These are phyloP conservation scores for Claviceps capensis DNA, from an alignment of 2,329 filamentous ascomycete genomes.

Conservation along the genomic window DNA sequence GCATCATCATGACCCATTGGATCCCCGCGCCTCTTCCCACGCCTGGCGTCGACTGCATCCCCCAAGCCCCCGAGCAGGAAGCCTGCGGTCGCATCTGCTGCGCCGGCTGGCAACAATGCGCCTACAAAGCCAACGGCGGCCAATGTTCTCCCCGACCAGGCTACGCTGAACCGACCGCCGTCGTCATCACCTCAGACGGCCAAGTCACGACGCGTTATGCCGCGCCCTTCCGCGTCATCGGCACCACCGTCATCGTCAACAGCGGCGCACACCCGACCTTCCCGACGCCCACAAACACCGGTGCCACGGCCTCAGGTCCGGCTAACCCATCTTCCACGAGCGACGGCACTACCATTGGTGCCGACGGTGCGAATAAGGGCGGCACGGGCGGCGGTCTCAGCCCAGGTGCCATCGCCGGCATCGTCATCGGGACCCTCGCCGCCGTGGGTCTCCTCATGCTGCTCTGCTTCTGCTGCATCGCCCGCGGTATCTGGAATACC, in stretches of 20 bases:
- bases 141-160: constrained; percentile 44
- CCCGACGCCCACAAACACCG: constrained; percentile 38
- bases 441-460: constrained; percentile 54
- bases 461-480: constrained; percentile 63
- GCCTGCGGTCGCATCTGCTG: constrained; percentile 61
- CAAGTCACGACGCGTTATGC: constrained; percentile 42
- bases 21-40: constrained; percentile 30
- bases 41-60: constrained; percentile 34
- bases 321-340: constrained; percentile 17
- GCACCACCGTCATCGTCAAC: constrained; percentile 39
- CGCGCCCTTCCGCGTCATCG: constrained; percentile 37
- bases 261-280: constrained; percentile 31
- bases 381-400: constrained; percentile 38
- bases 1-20: constrained; percentile 39
- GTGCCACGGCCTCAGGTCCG: constrained; percentile 24
- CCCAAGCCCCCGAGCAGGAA: constrained; percentile 37
- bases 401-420: constrained; percentile 64
- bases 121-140: constrained; percentile 24
- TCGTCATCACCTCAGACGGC: constrained; percentile 31
- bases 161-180: constrained; percentile 27
- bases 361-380: constrained; percentile 24
- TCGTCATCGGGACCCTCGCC: constrained; percentile 60
- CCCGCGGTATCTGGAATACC: constrained; percentile 46
- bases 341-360: constrained; percentile 27
- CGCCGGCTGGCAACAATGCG: constrained; percentile 54